Conservation (phyloP, 441 rosid species). For the Bruguiera hainesii region DNA sequence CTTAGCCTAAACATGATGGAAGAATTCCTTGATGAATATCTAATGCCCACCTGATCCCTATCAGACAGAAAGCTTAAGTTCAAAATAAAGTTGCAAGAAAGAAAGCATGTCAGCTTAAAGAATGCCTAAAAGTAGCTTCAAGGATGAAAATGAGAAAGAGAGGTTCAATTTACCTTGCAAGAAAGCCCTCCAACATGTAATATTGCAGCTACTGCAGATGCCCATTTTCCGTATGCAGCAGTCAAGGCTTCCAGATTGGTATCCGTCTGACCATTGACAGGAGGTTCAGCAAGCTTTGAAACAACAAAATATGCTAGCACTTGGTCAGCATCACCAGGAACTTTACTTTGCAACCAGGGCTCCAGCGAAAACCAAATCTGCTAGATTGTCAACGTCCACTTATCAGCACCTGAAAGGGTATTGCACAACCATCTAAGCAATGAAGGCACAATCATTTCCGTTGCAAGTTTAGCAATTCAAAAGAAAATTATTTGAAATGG, state of each 20-base stretch:
- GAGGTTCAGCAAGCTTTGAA: slow-evolving; percentile 85
- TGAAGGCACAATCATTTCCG: too few relatives aligned
- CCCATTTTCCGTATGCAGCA: slow-evolving; percentile 95
- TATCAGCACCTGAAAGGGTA: too few relatives aligned
- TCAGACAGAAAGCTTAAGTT: too few relatives aligned
- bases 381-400: slow-evolving; percentile 18
- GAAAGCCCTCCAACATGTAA: slow-evolving; percentile 13
- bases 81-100: too few relatives aligned
- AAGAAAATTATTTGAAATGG: neutral
- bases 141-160: too few relatives aligned
- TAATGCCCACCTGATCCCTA: too few relatives aligned
- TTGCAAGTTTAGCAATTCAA: neutral
- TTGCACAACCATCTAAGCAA: too few relatives aligned
- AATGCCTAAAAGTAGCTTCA: too few relatives aligned
- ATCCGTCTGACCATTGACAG: slow-evolving; percentile 84
- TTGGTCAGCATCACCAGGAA: slow-evolving; percentile 57
- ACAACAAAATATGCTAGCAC: slow-evolving; percentile 86
- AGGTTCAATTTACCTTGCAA: too few relatives aligned
- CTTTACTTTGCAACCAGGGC: slow-evolving; percentile 87
- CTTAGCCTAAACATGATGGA: too few relatives aligned
- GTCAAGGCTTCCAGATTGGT: slow-evolving; percentile 91
- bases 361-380: slow-evolving; percentile 98
- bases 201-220: slow-evolving; percentile 70
- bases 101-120: too few relatives aligned
- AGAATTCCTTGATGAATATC: too few relatives aligned